These are phyloP conservation scores for Neonectria neomacrospora DNA, from an alignment of 2,329 filamentous ascomycete genomes.

Conservation along the genomic window DNA sequence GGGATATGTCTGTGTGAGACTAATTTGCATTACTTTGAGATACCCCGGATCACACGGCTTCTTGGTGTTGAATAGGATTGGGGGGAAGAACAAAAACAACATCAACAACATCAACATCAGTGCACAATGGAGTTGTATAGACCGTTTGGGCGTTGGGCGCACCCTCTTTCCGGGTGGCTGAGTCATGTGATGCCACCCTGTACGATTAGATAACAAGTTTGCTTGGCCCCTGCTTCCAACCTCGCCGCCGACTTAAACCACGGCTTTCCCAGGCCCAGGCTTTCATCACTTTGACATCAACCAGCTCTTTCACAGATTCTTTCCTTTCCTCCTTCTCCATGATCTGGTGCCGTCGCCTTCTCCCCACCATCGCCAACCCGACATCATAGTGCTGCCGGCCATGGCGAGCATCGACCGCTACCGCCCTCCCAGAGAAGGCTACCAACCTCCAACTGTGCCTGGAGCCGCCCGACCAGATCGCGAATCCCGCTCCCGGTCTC, in stretches of 20 bases:
- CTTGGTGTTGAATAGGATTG: conserved; percentile 10
- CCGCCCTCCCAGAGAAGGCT: conserved; percentile 66
- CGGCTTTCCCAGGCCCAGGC: conserved; percentile 25
- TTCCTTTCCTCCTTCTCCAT: conserved; percentile 42
- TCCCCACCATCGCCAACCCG: conserved; percentile 38
- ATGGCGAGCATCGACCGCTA: conserved; percentile 73
- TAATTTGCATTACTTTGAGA: conserved; percentile 37
- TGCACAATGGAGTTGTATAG: background rate
- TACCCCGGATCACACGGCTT: conserved; percentile 39
- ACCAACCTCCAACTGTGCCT: conserved; percentile 63
- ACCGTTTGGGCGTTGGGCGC: background rate
- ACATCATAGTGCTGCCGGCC: conserved; percentile 41
- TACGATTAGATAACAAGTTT: conserved; percentile 43
- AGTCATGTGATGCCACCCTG: conserved; percentile 37
- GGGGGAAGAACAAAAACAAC: background rate
- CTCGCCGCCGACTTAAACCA: conserved; percentile 29
- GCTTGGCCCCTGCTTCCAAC: conserved; percentile 38
- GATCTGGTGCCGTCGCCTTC: conserved; percentile 33
- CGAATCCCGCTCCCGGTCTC: conserved; percentile 60
- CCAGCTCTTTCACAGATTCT: conserved; percentile 6
- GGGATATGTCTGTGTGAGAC: conserved; percentile 28
- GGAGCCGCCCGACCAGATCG: conserved; percentile 54
- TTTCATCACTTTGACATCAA: conserved; percentile 27
- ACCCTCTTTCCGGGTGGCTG: conserved; percentile 21
- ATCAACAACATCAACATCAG: conserved; percentile 8